Evolutionary conservation across 2,329 filamentous ascomycete species (phyloP).

Genomic region (Sclerotinia spermophila): DNA sequence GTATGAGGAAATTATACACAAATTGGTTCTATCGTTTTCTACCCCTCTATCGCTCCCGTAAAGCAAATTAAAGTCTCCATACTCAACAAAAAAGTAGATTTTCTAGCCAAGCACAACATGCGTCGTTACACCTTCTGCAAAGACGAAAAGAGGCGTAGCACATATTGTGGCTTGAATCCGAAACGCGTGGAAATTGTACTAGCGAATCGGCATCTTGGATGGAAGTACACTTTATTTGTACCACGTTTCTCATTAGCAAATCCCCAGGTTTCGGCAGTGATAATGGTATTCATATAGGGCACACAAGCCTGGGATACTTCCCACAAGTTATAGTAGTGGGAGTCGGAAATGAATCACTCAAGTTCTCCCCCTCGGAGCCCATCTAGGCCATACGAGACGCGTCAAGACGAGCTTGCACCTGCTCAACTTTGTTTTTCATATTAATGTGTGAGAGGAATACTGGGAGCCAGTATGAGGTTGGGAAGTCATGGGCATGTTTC

Average conservation of each 20-base stretch:
- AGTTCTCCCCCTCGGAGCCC: neutral
- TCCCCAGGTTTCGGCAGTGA: slow-evolving; percentile 6
- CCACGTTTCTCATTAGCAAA: neutral
- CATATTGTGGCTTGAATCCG: slow-evolving; percentile 3
- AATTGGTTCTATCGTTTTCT: neutral
- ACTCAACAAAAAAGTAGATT: neutral
- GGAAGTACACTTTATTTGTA: neutral
- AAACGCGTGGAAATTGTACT: neutral
- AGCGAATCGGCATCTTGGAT: neutral
- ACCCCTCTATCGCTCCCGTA: neutral
- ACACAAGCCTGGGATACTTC: neutral
- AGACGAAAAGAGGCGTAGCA: neutral
- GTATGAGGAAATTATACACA: neutral
- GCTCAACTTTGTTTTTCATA: neutral
- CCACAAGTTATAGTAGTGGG: neutral
- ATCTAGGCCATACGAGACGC: slow-evolving; percentile 4
- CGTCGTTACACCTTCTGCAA: neutral
- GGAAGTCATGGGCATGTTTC: neutral
- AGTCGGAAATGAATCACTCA: neutral
- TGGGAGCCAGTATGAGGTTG: too few relatives aligned
- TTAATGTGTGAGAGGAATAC: neutral
- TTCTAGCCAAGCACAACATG: neutral
- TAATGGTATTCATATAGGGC: neutral
- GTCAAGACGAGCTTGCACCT: neutral
- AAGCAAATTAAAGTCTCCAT: neutral